These are phyloP conservation scores for Fusarium pseudocircinatum DNA, from an alignment of 2,329 filamentous ascomycete species.

Conservation along the genomic window DNA sequence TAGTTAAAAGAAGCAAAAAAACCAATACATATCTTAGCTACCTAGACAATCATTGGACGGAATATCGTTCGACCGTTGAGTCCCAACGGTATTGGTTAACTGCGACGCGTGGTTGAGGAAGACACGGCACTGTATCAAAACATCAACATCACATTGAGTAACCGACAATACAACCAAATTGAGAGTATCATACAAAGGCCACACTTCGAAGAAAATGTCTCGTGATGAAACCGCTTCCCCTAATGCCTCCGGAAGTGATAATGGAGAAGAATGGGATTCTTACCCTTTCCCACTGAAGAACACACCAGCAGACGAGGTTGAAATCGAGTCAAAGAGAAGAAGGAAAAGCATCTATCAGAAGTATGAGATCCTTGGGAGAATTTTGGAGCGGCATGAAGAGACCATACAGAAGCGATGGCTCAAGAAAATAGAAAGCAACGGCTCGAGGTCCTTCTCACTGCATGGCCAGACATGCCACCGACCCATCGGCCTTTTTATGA, in stretches of 20 bases:
- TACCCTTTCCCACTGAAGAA: not conserved
- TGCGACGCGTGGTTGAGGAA: not conserved
- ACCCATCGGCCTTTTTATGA: not conserved
- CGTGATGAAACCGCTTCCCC: not conserved
- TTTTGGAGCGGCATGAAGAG: not conserved
- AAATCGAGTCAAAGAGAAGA: not conserved
- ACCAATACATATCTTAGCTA: not conserved
- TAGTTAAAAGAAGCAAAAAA: not conserved
- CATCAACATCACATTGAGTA: not conserved
- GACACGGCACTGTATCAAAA: not conserved
- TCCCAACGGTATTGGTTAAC: not conserved
- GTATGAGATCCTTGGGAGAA: accelerated
- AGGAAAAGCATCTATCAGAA: not conserved
- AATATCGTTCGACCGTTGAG: not conserved
- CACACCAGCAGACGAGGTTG: not conserved
- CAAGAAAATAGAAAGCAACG: not conserved
- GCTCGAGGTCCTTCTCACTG: not conserved
- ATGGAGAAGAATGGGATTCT: not conserved
- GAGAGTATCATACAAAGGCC: not conserved
- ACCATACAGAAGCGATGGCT: not conserved
- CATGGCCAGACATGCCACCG: not conserved
- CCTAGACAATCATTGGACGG: not conserved
- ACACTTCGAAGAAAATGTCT: not conserved
- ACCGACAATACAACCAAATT: not conserved
- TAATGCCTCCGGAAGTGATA: not conserved